Conservation (phyloP, 768 basidiomycete genomes). For the Mycena rosella region DNA sequence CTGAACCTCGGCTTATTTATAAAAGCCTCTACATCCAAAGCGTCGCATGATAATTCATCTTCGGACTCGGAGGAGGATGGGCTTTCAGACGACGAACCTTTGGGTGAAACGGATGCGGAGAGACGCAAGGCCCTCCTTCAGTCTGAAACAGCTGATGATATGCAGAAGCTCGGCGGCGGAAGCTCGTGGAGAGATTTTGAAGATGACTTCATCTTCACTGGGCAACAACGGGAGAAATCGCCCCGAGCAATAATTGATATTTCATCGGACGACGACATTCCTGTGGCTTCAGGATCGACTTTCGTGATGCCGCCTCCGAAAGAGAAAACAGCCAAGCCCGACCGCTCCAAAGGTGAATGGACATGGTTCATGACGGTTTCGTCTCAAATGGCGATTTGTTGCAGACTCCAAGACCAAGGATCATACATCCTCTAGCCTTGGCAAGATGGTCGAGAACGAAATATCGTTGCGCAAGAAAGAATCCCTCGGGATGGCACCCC, state of each 20-base stretch:
- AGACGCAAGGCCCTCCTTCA: slow-evolving; percentile 66
- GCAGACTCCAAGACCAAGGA: slow-evolving; percentile 9
- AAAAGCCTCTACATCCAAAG: slow-evolving; percentile 17
- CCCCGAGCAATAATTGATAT: slow-evolving; percentile 6
- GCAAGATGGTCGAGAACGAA: slow-evolving; percentile 58
- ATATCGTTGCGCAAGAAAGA: slow-evolving; percentile 60
- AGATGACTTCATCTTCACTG: slow-evolving; percentile 63
- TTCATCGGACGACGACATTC: slow-evolving; percentile 42
- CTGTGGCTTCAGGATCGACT: slow-evolving; percentile 49
- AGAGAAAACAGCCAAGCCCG: background rate
- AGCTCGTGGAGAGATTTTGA: slow-evolving; percentile 60
- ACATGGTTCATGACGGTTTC: background rate
- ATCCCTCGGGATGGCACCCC: slow-evolving; percentile 55
- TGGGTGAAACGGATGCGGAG: slow-evolving; percentile 58
- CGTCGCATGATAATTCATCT: background rate
- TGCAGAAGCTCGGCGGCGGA: slow-evolving; percentile 56
- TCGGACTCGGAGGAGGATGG: slow-evolving; percentile 20
- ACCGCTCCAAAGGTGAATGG: slow-evolving; percentile 4
- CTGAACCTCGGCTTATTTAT: background rate
- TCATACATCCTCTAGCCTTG: slow-evolving; percentile 39
- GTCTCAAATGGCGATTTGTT: background rate
- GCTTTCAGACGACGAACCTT: slow-evolving; percentile 43
- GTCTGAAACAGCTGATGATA: slow-evolving; percentile 57
- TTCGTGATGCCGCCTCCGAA: slow-evolving; percentile 23
- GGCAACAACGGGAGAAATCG: slow-evolving; percentile 7